Conservation (phyloP, 176 grass and related monocot genomes). For the Zea mays region DNA sequence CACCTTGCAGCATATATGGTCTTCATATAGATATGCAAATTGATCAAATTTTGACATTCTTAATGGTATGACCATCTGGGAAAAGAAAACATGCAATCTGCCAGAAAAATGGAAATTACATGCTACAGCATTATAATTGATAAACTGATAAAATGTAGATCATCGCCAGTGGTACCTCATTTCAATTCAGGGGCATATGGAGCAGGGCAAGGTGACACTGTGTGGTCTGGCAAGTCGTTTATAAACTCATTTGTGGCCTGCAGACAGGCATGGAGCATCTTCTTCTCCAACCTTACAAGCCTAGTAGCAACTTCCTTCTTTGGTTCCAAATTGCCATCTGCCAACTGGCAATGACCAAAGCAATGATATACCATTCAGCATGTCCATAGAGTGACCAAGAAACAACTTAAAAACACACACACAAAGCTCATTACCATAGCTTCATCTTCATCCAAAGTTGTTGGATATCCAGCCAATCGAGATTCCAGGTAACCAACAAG, state of each 20-base stretch:
- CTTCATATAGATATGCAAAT: not conserved
- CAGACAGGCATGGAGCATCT: conserved; percentile 88
- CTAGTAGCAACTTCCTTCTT: conserved; percentile 88
- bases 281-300: conserved; percentile 91
- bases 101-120: conserved; percentile 24
- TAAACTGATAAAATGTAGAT: conserved; percentile 8
- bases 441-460: conserved; percentile 84
- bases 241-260: conserved; percentile 67
- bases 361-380: conserved; percentile 21
- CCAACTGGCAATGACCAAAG: conserved; percentile 58
- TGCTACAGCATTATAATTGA: not conserved
- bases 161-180: conserved; percentile 47
- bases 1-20: conserved; percentile 30
- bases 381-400: conserved; percentile 13
- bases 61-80: not conserved
- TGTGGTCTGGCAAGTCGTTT: conserved; percentile 78
- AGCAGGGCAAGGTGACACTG: conserved; percentile 83
- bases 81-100: conserved; percentile 18
- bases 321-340: conserved; percentile 73
- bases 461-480: conserved; percentile 82
- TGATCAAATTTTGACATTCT: conserved; percentile 3
- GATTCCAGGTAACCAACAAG: conserved; percentile 79
- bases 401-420: conserved; percentile 15
- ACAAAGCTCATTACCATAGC: conserved; percentile 60
- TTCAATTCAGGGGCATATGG: conserved; percentile 80